Evolutionary conservation across 306 rosid genomes (phyloP).

Genomic region (Ochetophila trinervis): DNA sequence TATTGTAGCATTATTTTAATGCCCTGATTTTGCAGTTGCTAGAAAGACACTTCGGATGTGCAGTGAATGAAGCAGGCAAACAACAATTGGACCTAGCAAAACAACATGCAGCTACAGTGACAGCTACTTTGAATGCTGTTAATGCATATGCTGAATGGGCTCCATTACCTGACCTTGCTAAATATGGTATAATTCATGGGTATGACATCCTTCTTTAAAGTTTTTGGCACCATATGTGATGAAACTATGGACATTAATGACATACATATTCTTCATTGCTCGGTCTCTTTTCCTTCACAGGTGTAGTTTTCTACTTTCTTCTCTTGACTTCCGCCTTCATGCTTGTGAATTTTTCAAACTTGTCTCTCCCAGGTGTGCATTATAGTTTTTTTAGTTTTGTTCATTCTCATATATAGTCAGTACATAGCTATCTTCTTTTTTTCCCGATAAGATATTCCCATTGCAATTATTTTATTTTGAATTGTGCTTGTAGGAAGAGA

Average conservation of each 20-base stretch:
- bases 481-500: conserved; percentile 64
- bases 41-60: conserved; percentile 84
- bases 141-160: conserved; percentile 99
- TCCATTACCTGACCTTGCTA: conserved; percentile 84
- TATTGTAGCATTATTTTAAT: conserved; percentile 20
- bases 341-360: conserved; percentile 95
- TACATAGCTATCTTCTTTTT: background rate
- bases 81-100: conserved; percentile 71
- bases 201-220: conserved; percentile 38
- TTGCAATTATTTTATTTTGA: conserved; percentile 24
- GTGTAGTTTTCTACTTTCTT: conserved; percentile 83
- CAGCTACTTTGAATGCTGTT: conserved; percentile 74
- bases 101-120: conserved; percentile 77
- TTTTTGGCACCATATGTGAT: conserved; percentile 20
- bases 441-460: conserved; percentile 7
- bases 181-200: conserved; percentile 91
- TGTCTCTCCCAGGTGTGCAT: conserved; percentile 72
- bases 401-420: background rate
- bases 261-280: conserved; percentile 25
- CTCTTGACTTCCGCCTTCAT: conserved; percentile 91
- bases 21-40: conserved; percentile 59
- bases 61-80: conserved; percentile 66
- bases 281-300: conserved; percentile 42
- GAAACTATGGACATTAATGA: conserved; percentile 16
- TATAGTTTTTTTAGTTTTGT: conserved; percentile 16